A percentile compares a stretch with the other conserved stretches of the same genome.
phyloP scores from a whole-genome alignment of 306 rosid species.

The Luffa aegyptiaca region DNA sequence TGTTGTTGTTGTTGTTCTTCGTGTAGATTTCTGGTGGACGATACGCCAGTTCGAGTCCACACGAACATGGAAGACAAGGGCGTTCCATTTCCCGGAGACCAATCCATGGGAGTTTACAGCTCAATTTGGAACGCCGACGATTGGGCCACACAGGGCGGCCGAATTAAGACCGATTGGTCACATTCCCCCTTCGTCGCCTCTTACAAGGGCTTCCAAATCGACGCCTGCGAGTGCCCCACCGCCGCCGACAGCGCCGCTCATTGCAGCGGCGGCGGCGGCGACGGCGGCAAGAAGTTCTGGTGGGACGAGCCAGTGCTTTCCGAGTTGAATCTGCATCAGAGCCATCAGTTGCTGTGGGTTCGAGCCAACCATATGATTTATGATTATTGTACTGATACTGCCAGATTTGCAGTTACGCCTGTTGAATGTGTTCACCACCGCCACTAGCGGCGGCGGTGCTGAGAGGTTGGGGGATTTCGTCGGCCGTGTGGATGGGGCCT shows the following conservation, averaged over 20 bases:
- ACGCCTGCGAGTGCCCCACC: conserved; percentile 50
- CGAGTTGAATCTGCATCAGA: conserved; percentile 64
- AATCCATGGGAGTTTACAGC: conserved; percentile 88
- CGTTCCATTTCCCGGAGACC: conserved; percentile 69
- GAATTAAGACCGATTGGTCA: conserved; percentile 90
- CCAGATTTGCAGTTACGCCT: conserved; percentile 60
- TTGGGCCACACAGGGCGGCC: conserved; percentile 99
- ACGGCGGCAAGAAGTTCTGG: conserved; percentile 58
- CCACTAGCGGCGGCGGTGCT: conserved; percentile 12
- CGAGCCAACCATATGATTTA: conserved; percentile 80
- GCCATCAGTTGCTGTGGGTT: conserved; percentile 89
- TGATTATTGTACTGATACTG: conserved; percentile 67
- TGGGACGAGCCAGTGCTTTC: conserved; percentile 74
- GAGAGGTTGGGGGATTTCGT: not conserved
- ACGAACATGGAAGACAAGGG: conserved; percentile 75
- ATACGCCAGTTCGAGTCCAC: conserved; percentile 77
- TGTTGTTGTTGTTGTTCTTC: not conserved
- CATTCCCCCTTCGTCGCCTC: conserved; percentile 74
- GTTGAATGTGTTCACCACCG: conserved; percentile 72
- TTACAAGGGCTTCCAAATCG: conserved; percentile 56
- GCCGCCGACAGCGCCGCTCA: conserved; percentile 28
- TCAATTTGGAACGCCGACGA: conserved; percentile 97
- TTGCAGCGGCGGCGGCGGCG: conserved; percentile 26
- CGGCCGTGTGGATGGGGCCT: not conserved
- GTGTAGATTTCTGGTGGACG: conserved; percentile 61